phyloP scores from a whole-genome alignment of 176 grass and related monocot genomes.

The Carex kokanica region DNA sequence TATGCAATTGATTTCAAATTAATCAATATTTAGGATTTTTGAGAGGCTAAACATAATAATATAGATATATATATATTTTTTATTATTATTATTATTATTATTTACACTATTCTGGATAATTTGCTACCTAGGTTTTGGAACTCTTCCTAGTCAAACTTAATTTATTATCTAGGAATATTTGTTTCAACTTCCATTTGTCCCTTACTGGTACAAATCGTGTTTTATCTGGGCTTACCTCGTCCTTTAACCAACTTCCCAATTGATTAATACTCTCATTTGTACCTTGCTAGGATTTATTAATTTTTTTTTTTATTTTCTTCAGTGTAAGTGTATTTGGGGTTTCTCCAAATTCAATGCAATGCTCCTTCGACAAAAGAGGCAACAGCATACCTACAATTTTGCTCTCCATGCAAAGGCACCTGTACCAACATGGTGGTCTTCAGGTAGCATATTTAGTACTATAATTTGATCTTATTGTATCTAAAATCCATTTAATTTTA shows the following conservation, averaged over 20 bases:
- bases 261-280: conserved; percentile 11
- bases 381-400: conserved; percentile 87
- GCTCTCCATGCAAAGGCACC: conserved; percentile 65
- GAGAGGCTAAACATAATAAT: background rate
- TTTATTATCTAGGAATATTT: background rate
- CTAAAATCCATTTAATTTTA: background rate
- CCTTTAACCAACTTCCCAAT: conserved; percentile 16
- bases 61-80: no score
- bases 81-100: background rate
- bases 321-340: conserved; percentile 87
- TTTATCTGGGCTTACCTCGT: background rate
- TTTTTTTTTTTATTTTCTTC: background rate
- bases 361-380: conserved; percentile 74
- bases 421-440: conserved; percentile 69
- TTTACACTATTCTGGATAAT: background rate
- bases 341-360: conserved; percentile 90
- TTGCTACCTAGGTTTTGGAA: background rate
- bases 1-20: background rate
- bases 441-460: conserved; percentile 42
- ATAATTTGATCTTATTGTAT: background rate
- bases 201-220: background rate
- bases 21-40: background rate
- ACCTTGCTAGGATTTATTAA: background rate
- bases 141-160: background rate
- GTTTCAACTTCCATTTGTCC: background rate